Evolutionary conservation across 371 early-diverging fungal genomes (phyloP).

Genomic region (Rhizopus delemar): DNA sequence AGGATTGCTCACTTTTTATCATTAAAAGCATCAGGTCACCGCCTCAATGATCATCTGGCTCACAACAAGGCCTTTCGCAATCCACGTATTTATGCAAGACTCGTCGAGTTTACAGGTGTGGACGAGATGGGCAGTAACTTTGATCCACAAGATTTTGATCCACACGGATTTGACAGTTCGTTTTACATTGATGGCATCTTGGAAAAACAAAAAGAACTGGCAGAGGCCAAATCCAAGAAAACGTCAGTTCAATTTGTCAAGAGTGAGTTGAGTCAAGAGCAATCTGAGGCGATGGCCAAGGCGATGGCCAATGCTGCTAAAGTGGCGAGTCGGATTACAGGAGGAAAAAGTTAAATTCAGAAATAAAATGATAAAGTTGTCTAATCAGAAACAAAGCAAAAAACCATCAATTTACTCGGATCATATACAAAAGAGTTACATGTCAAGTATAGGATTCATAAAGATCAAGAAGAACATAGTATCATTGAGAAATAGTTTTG

Average conservation of each 20-base stretch:
- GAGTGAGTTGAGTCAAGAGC: conserved; percentile 16
- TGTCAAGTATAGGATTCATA: too few species aligned
- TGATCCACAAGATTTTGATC: conserved; percentile 57
- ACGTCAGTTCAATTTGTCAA: conserved; percentile 33
- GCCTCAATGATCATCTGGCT: conserved; percentile 69
- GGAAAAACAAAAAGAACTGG: conserved; percentile 40
- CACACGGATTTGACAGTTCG: conserved; percentile 48
- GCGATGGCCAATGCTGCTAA: conserved; percentile 48
- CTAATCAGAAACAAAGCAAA: background rate
- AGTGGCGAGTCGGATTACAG: conserved; percentile 41
- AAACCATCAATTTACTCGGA: too few species aligned
- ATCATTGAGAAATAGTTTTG: too few species aligned
- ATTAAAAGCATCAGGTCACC: conserved; percentile 50
- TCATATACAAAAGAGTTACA: too few species aligned
- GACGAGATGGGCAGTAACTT: conserved; percentile 76
- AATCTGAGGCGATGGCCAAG: conserved; percentile 36
- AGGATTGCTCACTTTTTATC: conserved; percentile 67
- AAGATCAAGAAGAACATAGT: too few species aligned
- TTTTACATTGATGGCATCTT: conserved; percentile 58
- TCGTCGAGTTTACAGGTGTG: conserved; percentile 73
- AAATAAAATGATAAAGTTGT: conserved; percentile 10
- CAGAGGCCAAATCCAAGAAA: conserved; percentile 44
- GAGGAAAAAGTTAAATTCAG: conserved; percentile 5
- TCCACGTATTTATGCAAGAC: conserved; percentile 76
- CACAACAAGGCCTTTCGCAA: conserved; percentile 78